Evolutionary conservation across 805 yeast species (phyloP).

Genomic region (Saccharomycopsis sp.): DNA sequence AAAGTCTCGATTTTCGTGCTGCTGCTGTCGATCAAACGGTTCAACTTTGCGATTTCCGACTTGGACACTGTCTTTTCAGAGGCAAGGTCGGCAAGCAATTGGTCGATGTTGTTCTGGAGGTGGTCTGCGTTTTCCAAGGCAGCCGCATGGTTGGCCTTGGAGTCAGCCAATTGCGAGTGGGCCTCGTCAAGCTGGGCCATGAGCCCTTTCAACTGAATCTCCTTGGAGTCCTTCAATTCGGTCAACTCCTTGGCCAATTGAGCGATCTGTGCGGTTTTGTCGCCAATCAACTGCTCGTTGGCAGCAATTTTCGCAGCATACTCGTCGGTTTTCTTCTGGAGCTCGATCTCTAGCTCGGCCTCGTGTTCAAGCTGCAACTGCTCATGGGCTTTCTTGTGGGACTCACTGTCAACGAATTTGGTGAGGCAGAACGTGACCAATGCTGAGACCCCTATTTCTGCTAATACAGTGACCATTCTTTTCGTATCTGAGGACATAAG

Average conservation of each 20-base stretch:
- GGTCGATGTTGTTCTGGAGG: constrained; percentile 6
- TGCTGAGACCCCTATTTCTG: constrained; percentile 20
- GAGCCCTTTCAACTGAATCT: neutral
- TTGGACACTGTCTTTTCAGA: constrained; percentile 9
- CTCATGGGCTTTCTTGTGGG: constrained; percentile 10
- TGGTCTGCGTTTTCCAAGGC: neutral
- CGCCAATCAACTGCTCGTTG: constrained; percentile 7
- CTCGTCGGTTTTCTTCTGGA: constrained; percentile 8
- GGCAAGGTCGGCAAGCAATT: constrained; percentile 15
- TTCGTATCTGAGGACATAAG: constrained; percentile 5
- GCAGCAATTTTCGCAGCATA: constrained; percentile 5
- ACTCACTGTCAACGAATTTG: constrained; percentile 15
- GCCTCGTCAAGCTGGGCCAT: constrained; percentile 1
- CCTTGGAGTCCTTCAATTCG: neutral
- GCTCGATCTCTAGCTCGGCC: constrained; percentile 9
- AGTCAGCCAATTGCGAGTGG: neutral
- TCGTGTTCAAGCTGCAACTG: constrained; percentile 7
- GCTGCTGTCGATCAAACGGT: neutral
- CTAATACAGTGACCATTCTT: constrained; percentile 19
- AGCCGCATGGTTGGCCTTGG: neutral
- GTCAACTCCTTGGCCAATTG: constrained; percentile 8
- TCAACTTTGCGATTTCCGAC: neutral
- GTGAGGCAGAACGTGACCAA: constrained; percentile 15
- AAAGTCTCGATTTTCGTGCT: constrained; percentile 1
- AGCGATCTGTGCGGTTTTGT: constrained; percentile 15